Evolutionary conservation across 2,329 filamentous ascomycete genomes (phyloP), one percentile per base, ranked within the genome.

Genomic region (Neonectria coccinea): DNA sequence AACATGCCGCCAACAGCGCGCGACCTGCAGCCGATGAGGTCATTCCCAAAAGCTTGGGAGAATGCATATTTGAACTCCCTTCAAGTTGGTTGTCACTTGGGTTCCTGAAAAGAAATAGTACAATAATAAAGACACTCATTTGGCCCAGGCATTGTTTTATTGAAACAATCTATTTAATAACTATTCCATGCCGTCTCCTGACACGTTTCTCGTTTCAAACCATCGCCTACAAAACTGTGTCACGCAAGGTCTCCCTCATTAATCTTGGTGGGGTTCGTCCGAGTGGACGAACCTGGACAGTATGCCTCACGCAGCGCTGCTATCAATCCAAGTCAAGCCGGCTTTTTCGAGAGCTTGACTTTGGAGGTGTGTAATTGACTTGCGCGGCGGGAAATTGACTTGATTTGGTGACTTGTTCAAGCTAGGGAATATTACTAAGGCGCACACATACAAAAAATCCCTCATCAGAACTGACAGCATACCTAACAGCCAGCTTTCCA

Each of bases 11-110:
- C 29, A 1, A 41, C 50, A 11, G 11, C 25, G 29, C 5, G 44
- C 65, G 56, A 50, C 48, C 51, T 62, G 66, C 52, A 45, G 48
- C 65, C 65, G 58, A 73, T 73, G 71, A 73, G 71, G 71, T 70
- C 71, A 73, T 73, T 33, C 54, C 36, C 31, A 60, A 63, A 50
- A 50, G 60, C 33, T 64, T 57, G 27, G 31, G 31, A 45, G 16
- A 65, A 59, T 52, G 58, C 47, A 60, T 70, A 69, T 67, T 71
- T 62, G 9, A 22, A 71, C 68, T 41, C 61, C 60, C 33, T 14
- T 50, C 22, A 20, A 54, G 14, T 31, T 16, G 27, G 8, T 18
- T 1, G 39, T 18, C 11, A 11, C 10, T 42, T 4, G 1, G 7
- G 1, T 25, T 33, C 8, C 39, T 18, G 5, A 54, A 29, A 29